Base-by-base conservation (phyloP, 139 green algal species). In the Auxenochlorella protothecoides region DNA sequence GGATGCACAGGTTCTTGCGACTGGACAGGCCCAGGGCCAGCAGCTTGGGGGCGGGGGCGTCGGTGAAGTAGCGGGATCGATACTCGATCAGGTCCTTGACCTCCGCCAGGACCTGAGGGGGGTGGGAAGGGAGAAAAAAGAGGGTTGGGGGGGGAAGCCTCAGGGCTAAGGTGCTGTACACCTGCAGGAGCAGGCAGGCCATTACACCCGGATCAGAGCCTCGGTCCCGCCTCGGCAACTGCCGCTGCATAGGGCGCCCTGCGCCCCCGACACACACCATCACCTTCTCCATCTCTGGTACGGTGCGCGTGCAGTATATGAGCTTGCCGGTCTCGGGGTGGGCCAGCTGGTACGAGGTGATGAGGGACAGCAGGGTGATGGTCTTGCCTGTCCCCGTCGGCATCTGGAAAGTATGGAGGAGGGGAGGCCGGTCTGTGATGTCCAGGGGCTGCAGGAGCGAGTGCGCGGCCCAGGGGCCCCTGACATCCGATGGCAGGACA, bases 271-370 rank as follows among this genome's bases (percentile, higher is more conserved):
- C 57, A 62, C 11, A 62, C 65, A 54, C 51, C 53, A 79, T 5
- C 68, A 92, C 93, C 84, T 99, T 99, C 81, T 99, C 95, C 95
- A 99, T 99, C 86, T 99, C 95, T n/a, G 96, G 95, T 55, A 99
- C 95, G 5, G 95, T 99, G 63, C 95, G 90, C 2, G 95, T 98
- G 86, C 93, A 98, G 83, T 98, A 98, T 44, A 99, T 83, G 53
- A 99, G 92, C 85, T 98, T 98, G 68, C 95, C 95, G 2, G 94
- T 77, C 76, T 97, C 92, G 8, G 91, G 90, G 77, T 97, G 90
- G 6, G 90, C 89, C 68, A 97, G 75, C 82, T 98, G 93, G 81
- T 99, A 99, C n/a, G 81, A 92, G 12, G 95, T 98, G 79, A 99
- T 95, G 57, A 99, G 85, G 4, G 92, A 96, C 51, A 99, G 89